Percentiles rank a stretch among this genome's conserved stretches.
These are phyloP conservation scores for Blastomyces emzantsi DNA, from an alignment of 2,329 filamentous ascomycete genomes.

Conservation along the genomic window DNA sequence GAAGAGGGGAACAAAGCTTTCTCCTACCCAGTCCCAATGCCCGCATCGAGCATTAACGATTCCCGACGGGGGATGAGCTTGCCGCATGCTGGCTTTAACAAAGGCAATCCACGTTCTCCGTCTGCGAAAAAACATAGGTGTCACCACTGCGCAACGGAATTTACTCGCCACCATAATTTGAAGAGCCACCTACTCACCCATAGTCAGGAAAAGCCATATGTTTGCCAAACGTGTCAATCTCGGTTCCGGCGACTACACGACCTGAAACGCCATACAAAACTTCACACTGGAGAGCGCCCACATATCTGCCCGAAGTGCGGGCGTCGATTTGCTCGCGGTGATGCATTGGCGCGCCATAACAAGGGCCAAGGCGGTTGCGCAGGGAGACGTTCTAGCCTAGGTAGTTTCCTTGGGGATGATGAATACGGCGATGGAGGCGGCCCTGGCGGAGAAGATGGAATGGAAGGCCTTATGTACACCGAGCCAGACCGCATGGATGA, in stretches of 20 bases:
- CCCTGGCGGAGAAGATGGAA: constrained; percentile 46
- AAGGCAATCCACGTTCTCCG: constrained; percentile 57
- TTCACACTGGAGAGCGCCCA: constrained; percentile 92
- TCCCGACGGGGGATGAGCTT: constrained; percentile 51
- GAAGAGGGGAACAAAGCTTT: constrained; percentile 46
- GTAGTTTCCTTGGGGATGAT: constrained; percentile 70
- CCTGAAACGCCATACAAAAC: constrained; percentile 88
- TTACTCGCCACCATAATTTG: constrained; percentile 93
- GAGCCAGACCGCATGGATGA: constrained; percentile 44
- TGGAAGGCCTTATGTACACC: constrained; percentile 55
- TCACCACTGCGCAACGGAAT: constrained; percentile 91
- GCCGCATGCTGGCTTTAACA: constrained; percentile 47
- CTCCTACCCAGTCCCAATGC: constrained; percentile 55
- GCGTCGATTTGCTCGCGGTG: constrained; percentile 86
- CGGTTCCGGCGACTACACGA: constrained; percentile 90
- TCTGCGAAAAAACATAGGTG: constrained; percentile 90
- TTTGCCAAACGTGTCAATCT: constrained; percentile 87
- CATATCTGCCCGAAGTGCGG: constrained; percentile 94
- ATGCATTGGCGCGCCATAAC: constrained; percentile 87
- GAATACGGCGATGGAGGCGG: constrained; percentile 47
- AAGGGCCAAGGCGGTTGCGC: constrained; percentile 95
- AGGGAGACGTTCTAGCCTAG: constrained; percentile 77
- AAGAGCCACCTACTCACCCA: constrained; percentile 97
- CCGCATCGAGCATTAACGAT: constrained; percentile 40
- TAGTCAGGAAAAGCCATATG: constrained; percentile 95